phyloP scores from a whole-genome alignment of 495 filamentous ascomycete genomes.

The Lasiosphaeria ovina region DNA sequence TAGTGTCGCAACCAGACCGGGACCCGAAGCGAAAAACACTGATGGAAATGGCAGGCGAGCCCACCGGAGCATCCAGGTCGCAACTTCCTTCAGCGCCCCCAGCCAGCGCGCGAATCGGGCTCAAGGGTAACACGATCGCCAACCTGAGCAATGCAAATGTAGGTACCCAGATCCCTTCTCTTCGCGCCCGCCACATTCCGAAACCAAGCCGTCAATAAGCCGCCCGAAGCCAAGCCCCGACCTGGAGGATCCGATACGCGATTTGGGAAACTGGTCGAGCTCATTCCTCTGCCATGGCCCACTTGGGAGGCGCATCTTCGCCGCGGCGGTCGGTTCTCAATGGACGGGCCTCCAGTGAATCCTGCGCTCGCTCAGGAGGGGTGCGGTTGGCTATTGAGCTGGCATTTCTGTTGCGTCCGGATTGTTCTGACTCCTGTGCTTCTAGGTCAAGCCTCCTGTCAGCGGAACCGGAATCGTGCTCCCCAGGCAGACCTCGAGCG shows the following conservation, averaged over 20 bases:
- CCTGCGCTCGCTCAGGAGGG: neutral
- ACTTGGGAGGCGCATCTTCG: neutral
- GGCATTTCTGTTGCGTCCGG: neutral
- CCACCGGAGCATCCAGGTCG: conserved; percentile 25
- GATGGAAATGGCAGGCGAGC: conserved; percentile 54
- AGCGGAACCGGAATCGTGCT: neutral
- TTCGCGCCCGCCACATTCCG: too few relatives aligned
- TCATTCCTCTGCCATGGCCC: neutral
- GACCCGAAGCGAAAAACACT: conserved; percentile 61
- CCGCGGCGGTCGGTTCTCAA: neutral
- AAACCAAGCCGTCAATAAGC: too few relatives aligned
- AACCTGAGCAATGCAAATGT: conserved; percentile 16
- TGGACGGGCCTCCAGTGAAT: neutral
- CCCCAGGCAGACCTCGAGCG: conserved; percentile 7
- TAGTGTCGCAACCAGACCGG: conserved; percentile 48
- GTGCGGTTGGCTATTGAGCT: neutral
- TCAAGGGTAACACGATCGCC: conserved; percentile 26
- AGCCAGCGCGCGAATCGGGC: conserved; percentile 3
- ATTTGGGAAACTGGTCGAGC: too few relatives aligned
- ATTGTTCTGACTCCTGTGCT: neutral
- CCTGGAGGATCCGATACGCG: too few relatives aligned
- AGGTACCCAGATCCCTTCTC: conserved; percentile 8
- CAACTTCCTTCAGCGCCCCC: conserved; percentile 15
- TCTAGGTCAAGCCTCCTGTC: conserved; percentile 6
- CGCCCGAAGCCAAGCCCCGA: too few relatives aligned